Base-by-base conservation (phyloP, 805 yeast species). In the Yamadazyma paraphyllophila region DNA sequence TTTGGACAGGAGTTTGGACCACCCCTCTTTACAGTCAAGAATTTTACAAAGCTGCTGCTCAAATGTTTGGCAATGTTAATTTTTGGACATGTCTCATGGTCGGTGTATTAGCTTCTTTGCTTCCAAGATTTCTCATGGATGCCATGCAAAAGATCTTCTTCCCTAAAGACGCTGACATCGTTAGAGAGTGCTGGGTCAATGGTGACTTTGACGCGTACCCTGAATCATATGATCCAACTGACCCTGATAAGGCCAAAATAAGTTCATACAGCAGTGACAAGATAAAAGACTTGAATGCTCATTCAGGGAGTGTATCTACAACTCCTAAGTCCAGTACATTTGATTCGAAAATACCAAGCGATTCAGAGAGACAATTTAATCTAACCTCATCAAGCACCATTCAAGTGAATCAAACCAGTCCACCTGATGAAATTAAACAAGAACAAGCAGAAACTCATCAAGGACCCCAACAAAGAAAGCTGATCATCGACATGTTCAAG, bases 1-100 rank as follows among this genome's bases (percentile, higher is more conserved):
- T 76, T 26, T 87, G 95, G 95, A 81, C 91, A 1, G 92, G 92
- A 51, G 72, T 85, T 39, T 87, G 92, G 92, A 76, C 88, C 11
- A 70, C 86, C 3, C 59, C 78, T 0, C 41, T 68, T 2, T 60
- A 58, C 39, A 71, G 85, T 46, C 59, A 46, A 9, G 90, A 84
- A 56, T 83, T 80, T 53, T 86, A 81, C 62, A 80, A 81, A 55
- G 78, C 84, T 25, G 91, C 82, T 17, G 76, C 81, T 4, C 81
- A 78, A 53, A 59, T 83, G 41, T 84, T 81, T 60, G 88, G 87
- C 1, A 61, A 78, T 10, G 71, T 80, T 2, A 56, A 80, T 4
- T 82, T 76, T 57, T 86, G 95, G 95, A 82, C 82, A 4, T 78
- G 83, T 53, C 65, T 80, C 43, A 74, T 81, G 54, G 73, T 81